A percentile compares a stretch with the other conserved stretches of the same genome.
Evolutionary conservation across 2,329 filamentous ascomycete genomes (phyloP).

Genomic region (Alternaria sp.): DNA sequence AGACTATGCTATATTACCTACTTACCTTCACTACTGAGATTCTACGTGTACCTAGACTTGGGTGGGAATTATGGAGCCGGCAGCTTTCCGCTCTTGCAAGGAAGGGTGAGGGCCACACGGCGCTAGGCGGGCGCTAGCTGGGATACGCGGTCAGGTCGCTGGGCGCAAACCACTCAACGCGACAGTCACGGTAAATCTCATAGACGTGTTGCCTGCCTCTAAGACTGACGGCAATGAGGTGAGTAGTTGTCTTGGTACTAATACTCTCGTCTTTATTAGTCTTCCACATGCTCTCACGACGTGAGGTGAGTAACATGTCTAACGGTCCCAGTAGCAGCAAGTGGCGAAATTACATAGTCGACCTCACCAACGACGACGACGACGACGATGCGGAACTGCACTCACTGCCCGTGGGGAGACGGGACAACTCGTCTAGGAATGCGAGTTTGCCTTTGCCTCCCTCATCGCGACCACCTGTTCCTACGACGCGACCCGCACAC

Average conservation of each 20-base stretch:
- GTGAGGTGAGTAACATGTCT: not conserved
- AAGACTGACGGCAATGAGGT: slow-evolving; percentile 31
- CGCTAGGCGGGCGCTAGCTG: slow-evolving; percentile 22
- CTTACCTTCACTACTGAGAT: not conserved
- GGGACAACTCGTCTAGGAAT: not conserved
- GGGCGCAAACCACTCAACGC: slow-evolving; percentile 29
- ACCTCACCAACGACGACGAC: slow-evolving; percentile 37
- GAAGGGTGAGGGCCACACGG: slow-evolving; percentile 10
- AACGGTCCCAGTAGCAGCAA: slow-evolving; percentile 18
- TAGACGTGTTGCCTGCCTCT: slow-evolving; percentile 31
- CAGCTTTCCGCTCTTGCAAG: not conserved
- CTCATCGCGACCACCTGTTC: not conserved
- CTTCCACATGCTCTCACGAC: not conserved
- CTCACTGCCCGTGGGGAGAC: not conserved
- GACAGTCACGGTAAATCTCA: slow-evolving; percentile 26
- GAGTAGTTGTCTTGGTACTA: slow-evolving; percentile 15
- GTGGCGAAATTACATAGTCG: slow-evolving; percentile 27
- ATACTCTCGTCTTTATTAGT: not conserved
- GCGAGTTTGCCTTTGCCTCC: slow-evolving; percentile 13
- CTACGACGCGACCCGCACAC: not conserved
- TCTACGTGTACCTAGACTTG: too few species aligned
- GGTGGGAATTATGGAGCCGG: not conserved
- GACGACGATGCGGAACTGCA: not conserved
- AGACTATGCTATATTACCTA: not conserved
- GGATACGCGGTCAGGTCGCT: slow-evolving; percentile 12